Evolutionary conservation across 2,329 filamentous ascomycete species (phyloP).

Genomic region (Delphinella strobiligena): DNA sequence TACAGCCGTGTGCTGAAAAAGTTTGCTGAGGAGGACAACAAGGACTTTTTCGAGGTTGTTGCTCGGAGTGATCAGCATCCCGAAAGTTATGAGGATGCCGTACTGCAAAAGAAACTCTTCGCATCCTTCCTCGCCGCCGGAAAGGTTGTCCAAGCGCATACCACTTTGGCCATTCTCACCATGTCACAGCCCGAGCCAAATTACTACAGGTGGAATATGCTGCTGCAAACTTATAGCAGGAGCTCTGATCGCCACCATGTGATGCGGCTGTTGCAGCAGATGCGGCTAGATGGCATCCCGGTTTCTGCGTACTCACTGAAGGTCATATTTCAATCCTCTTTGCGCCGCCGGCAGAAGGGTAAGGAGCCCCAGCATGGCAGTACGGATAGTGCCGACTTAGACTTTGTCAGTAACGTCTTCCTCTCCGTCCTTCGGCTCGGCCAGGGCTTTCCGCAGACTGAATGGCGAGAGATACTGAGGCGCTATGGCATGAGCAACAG

Average conservation of each 20-base stretch:
- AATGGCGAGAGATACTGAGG: conserved; percentile 48
- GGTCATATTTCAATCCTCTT: conserved; percentile 27
- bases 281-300: conserved; percentile 33
- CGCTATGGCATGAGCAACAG: conserved; percentile 46
- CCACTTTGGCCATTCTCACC: conserved; percentile 37
- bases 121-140: conserved; percentile 35
- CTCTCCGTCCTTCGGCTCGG: conserved; percentile 32
- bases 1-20: conserved; percentile 56
- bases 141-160: conserved; percentile 33
- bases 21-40: conserved; percentile 48
- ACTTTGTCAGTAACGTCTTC: conserved; percentile 36
- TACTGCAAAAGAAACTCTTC: conserved; percentile 44
- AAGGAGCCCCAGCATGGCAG: conserved; percentile 19
- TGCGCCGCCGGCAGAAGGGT: conserved; percentile 27
- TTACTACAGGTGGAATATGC: conserved; percentile 32
- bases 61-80: conserved; percentile 52
- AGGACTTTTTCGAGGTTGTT: conserved; percentile 38
- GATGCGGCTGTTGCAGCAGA: conserved; percentile 32
- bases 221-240: conserved; percentile 30
- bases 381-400: conserved; percentile 23
- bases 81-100: conserved; percentile 45
- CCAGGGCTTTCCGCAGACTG: conserved; percentile 28
- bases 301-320: conserved; percentile 33
- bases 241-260: conserved; percentile 16
- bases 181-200: conserved; percentile 26